Evolutionary conservation across 305 asterid genomes (phyloP).

Genomic region (Solanum hybrid): DNA sequence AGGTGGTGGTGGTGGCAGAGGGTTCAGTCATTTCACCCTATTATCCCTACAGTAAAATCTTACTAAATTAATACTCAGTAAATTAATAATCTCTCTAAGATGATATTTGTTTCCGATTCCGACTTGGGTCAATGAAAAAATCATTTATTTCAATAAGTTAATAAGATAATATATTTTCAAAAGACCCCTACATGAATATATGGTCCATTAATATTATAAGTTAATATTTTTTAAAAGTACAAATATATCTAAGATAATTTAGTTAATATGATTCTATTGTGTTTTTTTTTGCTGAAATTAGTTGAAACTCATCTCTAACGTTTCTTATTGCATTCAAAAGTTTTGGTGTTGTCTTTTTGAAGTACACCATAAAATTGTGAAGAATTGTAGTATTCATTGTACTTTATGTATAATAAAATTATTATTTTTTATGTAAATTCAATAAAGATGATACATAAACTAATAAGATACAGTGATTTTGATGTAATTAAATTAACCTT

Average conservation of each 20-base stretch:
- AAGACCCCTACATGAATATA: background rate
- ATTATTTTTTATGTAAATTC: background rate
- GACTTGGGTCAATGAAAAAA: too few species aligned
- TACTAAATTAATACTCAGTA: too few species aligned
- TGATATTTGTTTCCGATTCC: accelerated
- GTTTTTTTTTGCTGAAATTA: background rate
- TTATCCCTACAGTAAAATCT: too few species aligned
- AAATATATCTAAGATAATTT: too few species aligned
- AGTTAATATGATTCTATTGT: too few species aligned
- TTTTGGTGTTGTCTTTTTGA: background rate
- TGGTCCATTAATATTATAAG: background rate
- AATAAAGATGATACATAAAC: too few species aligned
- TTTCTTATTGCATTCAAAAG: background rate
- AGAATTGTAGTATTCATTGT: too few species aligned
- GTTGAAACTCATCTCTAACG: background rate
- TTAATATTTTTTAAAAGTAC: background rate
- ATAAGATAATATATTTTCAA: background rate
- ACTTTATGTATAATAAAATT: background rate
- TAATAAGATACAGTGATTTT: too few species aligned
- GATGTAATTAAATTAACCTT: background rate
- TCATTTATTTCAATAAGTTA: background rate
- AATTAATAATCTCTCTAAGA: background rate
- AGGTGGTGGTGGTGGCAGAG: background rate
- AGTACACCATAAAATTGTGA: background rate
- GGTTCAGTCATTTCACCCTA: background rate